Evolutionary conservation across 495 filamentous ascomycete genomes (phyloP).

Genomic region (Talaromyces trachyspermus): DNA sequence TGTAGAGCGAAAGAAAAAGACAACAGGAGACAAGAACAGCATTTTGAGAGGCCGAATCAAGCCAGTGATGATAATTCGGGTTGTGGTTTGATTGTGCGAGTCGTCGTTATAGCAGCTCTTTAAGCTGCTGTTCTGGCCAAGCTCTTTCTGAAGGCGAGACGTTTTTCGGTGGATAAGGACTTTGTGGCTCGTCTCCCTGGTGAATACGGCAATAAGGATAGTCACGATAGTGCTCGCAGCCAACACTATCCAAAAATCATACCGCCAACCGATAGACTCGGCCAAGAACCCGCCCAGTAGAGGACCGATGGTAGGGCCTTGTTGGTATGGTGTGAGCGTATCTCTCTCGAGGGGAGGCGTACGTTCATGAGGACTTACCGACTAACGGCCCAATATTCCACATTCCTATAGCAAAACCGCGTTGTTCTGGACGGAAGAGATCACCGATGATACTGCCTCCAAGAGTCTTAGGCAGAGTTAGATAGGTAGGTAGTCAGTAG

Average conservation of each 20-base stretch:
- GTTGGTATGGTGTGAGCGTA: neutral
- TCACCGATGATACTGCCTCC: conserved; percentile 40
- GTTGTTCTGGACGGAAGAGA: conserved; percentile 36
- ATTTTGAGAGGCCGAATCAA: conserved; percentile 45
- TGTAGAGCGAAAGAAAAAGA: conserved; percentile 51
- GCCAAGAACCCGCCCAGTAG: conserved; percentile 37
- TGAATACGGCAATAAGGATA: neutral
- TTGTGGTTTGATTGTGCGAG: neutral
- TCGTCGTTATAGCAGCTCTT: conserved; percentile 18
- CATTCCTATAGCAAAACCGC: conserved; percentile 44
- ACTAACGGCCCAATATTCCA: conserved; percentile 44
- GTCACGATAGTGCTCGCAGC: neutral
- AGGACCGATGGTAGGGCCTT: conserved; percentile 28
- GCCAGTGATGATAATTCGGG: neutral
- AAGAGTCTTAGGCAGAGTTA: conserved; percentile 2
- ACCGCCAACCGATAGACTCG: conserved; percentile 49
- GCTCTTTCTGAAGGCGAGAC: conserved; percentile 20
- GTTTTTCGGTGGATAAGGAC: neutral
- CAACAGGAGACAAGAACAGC: conserved; percentile 45
- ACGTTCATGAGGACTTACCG: conserved; percentile 16
- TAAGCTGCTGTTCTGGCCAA: conserved; percentile 21
- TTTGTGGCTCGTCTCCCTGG: conserved; percentile 12
- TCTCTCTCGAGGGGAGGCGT: conserved; percentile 13
- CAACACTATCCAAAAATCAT: conserved; percentile 45
- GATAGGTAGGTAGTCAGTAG: neutral